Conservation (phyloP, 345 rosid genomes). For the Eucalyptus urophylla region DNA sequence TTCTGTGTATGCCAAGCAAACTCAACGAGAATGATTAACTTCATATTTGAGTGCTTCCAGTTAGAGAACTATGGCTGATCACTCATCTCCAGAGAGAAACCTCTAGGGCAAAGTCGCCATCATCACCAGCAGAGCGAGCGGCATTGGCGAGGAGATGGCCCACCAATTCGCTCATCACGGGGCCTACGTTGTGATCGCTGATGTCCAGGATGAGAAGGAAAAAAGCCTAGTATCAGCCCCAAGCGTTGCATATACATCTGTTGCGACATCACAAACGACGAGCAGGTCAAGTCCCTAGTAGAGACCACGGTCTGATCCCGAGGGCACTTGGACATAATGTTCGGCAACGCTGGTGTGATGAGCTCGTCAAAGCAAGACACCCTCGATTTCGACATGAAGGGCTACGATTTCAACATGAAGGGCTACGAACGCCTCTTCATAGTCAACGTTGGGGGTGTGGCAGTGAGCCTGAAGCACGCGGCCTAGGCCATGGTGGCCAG, state of each 20-base stretch:
- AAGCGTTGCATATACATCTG: slow-evolving; percentile 1
- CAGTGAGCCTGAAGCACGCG: slow-evolving; percentile 7
- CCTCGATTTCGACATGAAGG: slow-evolving; percentile 1
- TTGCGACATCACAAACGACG: slow-evolving; percentile 19
- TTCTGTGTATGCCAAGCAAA: neutral
- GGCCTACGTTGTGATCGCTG: neutral
- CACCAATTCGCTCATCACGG: neutral
- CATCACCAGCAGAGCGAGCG: neutral
- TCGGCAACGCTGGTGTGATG: slow-evolving; percentile 18
- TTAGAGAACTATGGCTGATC: neutral
- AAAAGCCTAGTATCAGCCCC: slow-evolving; percentile 2
- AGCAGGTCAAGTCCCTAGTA: slow-evolving; percentile 14
- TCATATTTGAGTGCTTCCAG: neutral
- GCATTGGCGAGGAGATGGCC: slow-evolving; percentile 2
- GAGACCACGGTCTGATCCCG: slow-evolving; percentile 1
- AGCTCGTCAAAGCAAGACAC: neutral
- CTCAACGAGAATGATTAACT: neutral
- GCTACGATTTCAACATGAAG: neutral
- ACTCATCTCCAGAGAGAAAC: neutral
- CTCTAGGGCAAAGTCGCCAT: slow-evolving; percentile 2
- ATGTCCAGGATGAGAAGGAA: neutral
- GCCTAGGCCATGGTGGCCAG: slow-evolving; percentile 6
- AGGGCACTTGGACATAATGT: slow-evolving; percentile 15
- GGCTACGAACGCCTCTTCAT: neutral
- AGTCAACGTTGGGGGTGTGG: slow-evolving; percentile 8